Conservation (phyloP, 73 alveolate genomes). For the Uronychia binucleata region DNA sequence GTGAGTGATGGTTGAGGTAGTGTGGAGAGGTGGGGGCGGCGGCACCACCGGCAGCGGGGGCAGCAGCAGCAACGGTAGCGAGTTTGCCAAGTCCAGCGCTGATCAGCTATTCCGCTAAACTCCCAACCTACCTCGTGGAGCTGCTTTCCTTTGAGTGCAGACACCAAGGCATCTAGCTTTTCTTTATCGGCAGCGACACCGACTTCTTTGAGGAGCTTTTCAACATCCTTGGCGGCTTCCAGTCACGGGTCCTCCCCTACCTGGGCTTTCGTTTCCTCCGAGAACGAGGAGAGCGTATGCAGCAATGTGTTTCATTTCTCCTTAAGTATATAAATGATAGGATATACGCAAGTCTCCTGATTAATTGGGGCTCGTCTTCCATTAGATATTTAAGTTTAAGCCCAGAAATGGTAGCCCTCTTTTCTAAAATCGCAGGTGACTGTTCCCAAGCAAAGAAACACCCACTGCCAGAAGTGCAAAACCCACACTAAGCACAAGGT, state of each 20-base stretch:
- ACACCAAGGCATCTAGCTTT: constrained; percentile 10
- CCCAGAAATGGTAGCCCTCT: constrained; percentile 19
- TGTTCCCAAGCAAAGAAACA: constrained; percentile 84
- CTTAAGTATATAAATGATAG: constrained; percentile 24
- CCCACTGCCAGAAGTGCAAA: constrained; percentile 80
- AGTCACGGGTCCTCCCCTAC: not conserved
- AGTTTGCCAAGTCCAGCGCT: constrained; percentile 28
- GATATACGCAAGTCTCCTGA: not conserved
- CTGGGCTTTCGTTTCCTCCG: constrained; percentile 65
- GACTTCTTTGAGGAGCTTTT: constrained; percentile 61
- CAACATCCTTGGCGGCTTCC: constrained; percentile 45
- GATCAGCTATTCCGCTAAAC: constrained; percentile 1
- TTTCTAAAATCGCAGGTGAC: constrained; percentile 61
- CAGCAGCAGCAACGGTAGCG: constrained; percentile 41
- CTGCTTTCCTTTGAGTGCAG: constrained; percentile 50
- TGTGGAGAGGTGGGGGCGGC: constrained; percentile 56
- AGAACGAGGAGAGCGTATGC: constrained; percentile 70
- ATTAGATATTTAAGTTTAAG: constrained; percentile 1
- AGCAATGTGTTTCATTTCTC: constrained; percentile 69
- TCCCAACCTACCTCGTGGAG: constrained; percentile 30
- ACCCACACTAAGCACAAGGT: constrained; percentile 82
- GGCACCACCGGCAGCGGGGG: constrained; percentile 58
- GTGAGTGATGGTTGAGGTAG: constrained; percentile 16
- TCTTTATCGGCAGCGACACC: constrained; percentile 53
- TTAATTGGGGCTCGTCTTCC: not conserved